Evolutionary conservation across 2,329 filamentous ascomycete genomes (phyloP).

Genomic region (Samsoniella hepiali): DNA sequence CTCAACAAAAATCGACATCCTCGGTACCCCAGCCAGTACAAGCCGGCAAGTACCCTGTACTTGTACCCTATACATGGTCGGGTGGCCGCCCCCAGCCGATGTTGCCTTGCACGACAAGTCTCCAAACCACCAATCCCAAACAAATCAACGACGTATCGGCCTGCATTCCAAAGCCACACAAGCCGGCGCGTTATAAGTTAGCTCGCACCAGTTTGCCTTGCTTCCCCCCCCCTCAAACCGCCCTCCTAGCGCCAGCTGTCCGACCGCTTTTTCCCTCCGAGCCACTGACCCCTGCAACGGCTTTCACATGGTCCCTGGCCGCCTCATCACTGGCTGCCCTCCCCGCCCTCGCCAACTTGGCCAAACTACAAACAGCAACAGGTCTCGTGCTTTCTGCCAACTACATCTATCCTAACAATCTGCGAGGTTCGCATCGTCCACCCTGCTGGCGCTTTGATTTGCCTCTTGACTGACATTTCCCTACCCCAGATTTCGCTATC

Average conservation of each 20-base stretch:
- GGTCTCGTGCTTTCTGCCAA: conserved; percentile 37
- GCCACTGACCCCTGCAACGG: conserved; percentile 17
- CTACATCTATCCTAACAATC: conserved; percentile 22
- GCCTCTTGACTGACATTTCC: neutral
- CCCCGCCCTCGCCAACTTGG: conserved; percentile 26
- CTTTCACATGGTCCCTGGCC: conserved; percentile 30
- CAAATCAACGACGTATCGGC: neutral
- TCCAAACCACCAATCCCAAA: neutral
- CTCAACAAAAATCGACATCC: neutral
- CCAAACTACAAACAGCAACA: conserved; percentile 35
- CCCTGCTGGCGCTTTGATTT: conserved; percentile 13
- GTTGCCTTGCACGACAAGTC: neutral
- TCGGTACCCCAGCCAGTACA: neutral
- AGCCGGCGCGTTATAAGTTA: neutral
- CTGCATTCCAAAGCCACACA: neutral
- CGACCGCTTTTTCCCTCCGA: conserved; percentile 13
- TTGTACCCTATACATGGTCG: too few species aligned
- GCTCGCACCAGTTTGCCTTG: neutral
- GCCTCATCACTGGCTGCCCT: conserved; percentile 31
- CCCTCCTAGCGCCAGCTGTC: neutral
- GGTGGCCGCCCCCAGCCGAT: neutral
- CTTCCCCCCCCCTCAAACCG: neutral
- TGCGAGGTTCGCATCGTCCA: conserved; percentile 17
- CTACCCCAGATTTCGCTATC: neutral
- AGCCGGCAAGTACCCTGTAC: too few species aligned